These are phyloP conservation scores for Protea cynaroides DNA, from an alignment of 164 flowering plant genomes.

Conservation along the genomic window DNA sequence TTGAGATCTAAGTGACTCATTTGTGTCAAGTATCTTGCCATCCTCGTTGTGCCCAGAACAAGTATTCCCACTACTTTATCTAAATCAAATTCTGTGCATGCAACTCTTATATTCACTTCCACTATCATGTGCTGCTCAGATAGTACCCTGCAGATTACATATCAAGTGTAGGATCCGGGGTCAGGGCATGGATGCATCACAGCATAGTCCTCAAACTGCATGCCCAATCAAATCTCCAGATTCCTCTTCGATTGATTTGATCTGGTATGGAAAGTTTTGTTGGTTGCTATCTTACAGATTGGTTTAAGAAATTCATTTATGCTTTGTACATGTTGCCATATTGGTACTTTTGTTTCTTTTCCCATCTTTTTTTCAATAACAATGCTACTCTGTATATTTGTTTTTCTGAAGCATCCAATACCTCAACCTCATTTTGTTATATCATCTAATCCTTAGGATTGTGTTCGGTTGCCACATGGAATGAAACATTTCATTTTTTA, in stretches of 20 bases:
- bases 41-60: too few species aligned
- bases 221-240: constrained; percentile 13
- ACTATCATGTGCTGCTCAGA: constrained; percentile 33
- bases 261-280: constrained; percentile 45
- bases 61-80: too few species aligned
- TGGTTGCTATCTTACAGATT: neutral
- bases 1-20: too few species aligned
- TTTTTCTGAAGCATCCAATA: too few species aligned
- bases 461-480: too few species aligned
- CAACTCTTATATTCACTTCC: neutral
- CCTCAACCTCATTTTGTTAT: too few species aligned
- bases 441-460: too few species aligned
- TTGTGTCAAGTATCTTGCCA: too few species aligned
- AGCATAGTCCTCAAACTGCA: constrained; percentile 22
- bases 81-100: too few species aligned
- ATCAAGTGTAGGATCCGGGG: constrained; percentile 41
- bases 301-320: neutral
- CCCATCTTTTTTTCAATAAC: neutral
- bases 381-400: too few species aligned
- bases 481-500: too few species aligned
- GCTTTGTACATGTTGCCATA: neutral
- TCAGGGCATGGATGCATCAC: constrained; percentile 22
- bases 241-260: constrained; percentile 36
- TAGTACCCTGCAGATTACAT: constrained; percentile 51
- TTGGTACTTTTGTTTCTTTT: neutral